Evolutionary conservation across 495 filamentous ascomycete species (phyloP).

Genomic region (Margaritispora aquatica): DNA sequence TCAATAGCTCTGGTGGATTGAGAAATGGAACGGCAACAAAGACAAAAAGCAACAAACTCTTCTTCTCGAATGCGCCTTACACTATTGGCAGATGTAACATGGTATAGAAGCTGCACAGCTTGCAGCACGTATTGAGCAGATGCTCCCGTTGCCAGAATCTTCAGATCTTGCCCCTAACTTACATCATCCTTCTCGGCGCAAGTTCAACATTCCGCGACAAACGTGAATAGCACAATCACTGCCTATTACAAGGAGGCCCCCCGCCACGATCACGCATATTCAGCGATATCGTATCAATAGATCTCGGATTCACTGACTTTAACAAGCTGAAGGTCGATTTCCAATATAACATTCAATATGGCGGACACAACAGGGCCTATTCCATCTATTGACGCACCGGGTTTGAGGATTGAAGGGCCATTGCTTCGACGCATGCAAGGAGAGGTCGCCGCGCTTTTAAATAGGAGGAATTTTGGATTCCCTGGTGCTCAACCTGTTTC

Average conservation of each 20-base stretch:
- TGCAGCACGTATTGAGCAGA: constrained; percentile 18
- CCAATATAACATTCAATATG: not conserved
- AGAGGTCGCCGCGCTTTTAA: constrained; percentile 72
- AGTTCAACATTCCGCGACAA: not conserved
- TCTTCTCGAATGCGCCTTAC: constrained; percentile 9
- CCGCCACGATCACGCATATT: not conserved
- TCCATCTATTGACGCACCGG: constrained; percentile 44
- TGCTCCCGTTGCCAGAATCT: not conserved
- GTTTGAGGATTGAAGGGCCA: constrained; percentile 54
- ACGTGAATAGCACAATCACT: not conserved
- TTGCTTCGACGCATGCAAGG: constrained; percentile 55
- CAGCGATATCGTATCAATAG: too few relatives aligned
- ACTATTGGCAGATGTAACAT: constrained; percentile 1
- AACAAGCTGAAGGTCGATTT: not conserved
- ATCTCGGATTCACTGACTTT: too few relatives aligned
- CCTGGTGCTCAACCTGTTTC: constrained; percentile 94
- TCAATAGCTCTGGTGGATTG: not conserved
- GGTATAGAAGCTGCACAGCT: constrained; percentile 13
- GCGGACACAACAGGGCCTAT: constrained; percentile 18
- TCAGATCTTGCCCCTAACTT: not conserved
- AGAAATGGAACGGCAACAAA: not conserved
- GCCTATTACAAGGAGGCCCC: not conserved
- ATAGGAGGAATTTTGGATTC: constrained; percentile 58
- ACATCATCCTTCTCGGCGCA: not conserved
- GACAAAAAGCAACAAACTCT: not conserved